These are phyloP conservation scores for Pichiaceae sp. DNA, from an alignment of 1,139 yeast species.

Conservation along the genomic window DNA sequence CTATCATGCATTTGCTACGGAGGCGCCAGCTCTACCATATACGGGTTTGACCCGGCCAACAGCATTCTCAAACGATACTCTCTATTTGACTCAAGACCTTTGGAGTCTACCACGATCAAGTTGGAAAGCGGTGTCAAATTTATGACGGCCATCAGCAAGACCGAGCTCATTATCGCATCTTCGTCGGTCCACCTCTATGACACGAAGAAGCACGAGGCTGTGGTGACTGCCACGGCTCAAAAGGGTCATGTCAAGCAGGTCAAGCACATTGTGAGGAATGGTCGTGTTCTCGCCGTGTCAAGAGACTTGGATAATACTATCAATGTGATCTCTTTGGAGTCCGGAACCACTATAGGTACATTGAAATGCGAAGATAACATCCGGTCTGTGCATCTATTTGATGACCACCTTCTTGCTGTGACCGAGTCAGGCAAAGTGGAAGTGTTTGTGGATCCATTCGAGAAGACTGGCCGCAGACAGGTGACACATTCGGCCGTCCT, in stretches of 20 bases:
- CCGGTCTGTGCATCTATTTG: constrained; percentile 10
- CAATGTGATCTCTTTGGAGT: constrained; percentile 11
- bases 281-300: constrained; percentile 19
- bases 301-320: constrained; percentile 19
- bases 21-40: constrained; percentile 11
- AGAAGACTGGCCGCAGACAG: constrained; percentile 12
- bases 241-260: constrained; percentile 14
- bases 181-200: constrained; percentile 14
- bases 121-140: constrained; percentile 14
- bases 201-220: constrained; percentile 2
- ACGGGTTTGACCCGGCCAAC: constrained; percentile 19
- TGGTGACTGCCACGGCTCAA: constrained; percentile 10
- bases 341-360: constrained; percentile 8
- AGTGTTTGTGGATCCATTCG: constrained; percentile 22
- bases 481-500: constrained; percentile 11
- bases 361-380: constrained; percentile 12
- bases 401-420: constrained; percentile 20
- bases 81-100: constrained; percentile 19
- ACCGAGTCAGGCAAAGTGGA: constrained; percentile 28
- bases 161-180: constrained; percentile 16
- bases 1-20: constrained; percentile 17
- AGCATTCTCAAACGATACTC: constrained; percentile 12
- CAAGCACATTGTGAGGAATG: constrained; percentile 7
- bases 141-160: constrained; percentile 4
- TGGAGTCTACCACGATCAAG: constrained; percentile 12